phyloP scores from a whole-genome alignment of 1,284 basidiomycete species.

The Abortiporus biennis region DNA sequence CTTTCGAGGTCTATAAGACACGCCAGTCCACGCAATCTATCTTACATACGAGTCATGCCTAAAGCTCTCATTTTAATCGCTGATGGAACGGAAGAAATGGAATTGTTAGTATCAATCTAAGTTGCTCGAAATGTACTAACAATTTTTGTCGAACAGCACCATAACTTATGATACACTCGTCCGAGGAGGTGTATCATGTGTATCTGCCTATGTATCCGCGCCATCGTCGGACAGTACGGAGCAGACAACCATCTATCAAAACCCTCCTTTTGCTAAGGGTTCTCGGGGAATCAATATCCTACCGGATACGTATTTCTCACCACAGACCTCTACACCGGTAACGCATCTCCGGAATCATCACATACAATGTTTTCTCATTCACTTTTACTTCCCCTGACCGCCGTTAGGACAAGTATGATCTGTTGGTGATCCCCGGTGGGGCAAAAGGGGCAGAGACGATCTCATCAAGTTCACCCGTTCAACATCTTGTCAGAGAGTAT shows the following conservation, averaged over 20 bases:
- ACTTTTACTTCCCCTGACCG: neutral
- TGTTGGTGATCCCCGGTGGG: slow-evolving; percentile 76
- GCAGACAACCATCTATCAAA: slow-evolving; percentile 7
- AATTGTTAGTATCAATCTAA: slow-evolving; percentile 52
- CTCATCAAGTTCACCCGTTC: slow-evolving; percentile 52
- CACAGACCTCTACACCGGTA: slow-evolving; percentile 23
- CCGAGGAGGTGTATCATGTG: slow-evolving; percentile 59
- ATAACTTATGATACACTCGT: slow-evolving; percentile 78
- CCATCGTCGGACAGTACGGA: slow-evolving; percentile 19
- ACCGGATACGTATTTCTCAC: slow-evolving; percentile 56
- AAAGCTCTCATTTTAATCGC: slow-evolving; percentile 75
- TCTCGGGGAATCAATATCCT: slow-evolving; percentile 73
- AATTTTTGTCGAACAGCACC: slow-evolving; percentile 40
- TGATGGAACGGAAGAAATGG: slow-evolving; percentile 89
- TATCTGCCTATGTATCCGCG: slow-evolving; percentile 57
- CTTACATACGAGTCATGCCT: no score
- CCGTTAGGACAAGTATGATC: slow-evolving; percentile 54
- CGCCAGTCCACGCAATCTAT: no score
- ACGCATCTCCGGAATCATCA: neutral
- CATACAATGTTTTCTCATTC: neutral
- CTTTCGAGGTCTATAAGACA: no score
- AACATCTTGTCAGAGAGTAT: slow-evolving; percentile 59
- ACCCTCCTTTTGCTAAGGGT: slow-evolving; percentile 45
- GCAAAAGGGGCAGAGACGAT: slow-evolving; percentile 77
- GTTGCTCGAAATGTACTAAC: slow-evolving; percentile 3